A percentile compares a stretch with the other conserved stretches of the same genome.
Evolutionary conservation across 345 rosid species (phyloP).

Genomic region (Hypericum perforatum): DNA sequence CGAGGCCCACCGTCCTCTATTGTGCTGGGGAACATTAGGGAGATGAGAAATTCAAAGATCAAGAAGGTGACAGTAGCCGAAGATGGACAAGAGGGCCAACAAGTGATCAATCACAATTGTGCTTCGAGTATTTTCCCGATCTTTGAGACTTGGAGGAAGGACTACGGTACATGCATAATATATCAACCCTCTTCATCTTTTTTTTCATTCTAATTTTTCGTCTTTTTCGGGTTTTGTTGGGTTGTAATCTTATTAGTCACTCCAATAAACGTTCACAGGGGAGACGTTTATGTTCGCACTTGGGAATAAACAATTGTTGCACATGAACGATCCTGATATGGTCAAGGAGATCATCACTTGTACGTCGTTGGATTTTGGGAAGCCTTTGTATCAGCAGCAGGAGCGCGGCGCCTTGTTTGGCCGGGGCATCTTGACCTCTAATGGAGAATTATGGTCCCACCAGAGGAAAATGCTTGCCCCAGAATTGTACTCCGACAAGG

Average conservation of each 20-base stretch:
- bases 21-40: constrained; percentile 34
- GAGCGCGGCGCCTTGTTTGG: constrained; percentile 42
- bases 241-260: not conserved
- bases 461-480: constrained; percentile 46
- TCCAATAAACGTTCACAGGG: constrained; percentile 15
- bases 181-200: too few relatives aligned
- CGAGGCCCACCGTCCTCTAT: constrained; percentile 28
- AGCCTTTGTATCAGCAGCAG: constrained; percentile 35
- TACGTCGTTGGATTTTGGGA: constrained; percentile 36
- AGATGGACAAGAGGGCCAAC: not conserved
- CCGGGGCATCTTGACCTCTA: constrained; percentile 42
- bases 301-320: constrained; percentile 29
- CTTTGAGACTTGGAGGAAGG: constrained; percentile 26
- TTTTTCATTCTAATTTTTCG: not conserved
- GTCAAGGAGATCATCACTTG: constrained; percentile 33
- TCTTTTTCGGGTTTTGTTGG: not conserved
- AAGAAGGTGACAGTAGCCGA: not conserved
- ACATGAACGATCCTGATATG: constrained; percentile 24
- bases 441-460: constrained; percentile 35
- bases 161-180: constrained; percentile 22
- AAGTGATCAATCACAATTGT: constrained; percentile 20
- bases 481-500: constrained; percentile 35
- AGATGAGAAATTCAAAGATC: constrained; percentile 22
- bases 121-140: constrained; percentile 25
- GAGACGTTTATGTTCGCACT: constrained; percentile 26